A percentile compares a stretch with the other conserved stretches of the same genome.
Conservation (phyloP, 768 basidiomycete genomes). For the Termitomyces sp. region DNA sequence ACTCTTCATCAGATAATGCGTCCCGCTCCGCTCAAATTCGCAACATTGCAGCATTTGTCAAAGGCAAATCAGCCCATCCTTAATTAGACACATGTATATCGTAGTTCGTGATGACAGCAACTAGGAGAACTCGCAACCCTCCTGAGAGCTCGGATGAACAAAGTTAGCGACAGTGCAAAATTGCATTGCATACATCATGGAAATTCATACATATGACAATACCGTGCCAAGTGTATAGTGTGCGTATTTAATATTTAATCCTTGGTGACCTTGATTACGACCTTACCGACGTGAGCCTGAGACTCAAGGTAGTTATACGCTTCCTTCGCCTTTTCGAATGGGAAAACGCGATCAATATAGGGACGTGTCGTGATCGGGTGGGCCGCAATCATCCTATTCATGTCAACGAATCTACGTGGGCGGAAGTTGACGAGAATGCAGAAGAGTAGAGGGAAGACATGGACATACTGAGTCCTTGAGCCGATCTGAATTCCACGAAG, state of each 20-base stretch:
- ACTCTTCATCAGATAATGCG: background rate
- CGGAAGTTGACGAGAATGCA: background rate
- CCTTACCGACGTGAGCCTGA: slow-evolving; percentile 57
- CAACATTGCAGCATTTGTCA: too few species aligned
- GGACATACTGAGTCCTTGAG: slow-evolving; percentile 48
- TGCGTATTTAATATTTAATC: slow-evolving; percentile 3
- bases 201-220: background rate
- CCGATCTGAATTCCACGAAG: slow-evolving; percentile 53
- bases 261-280: slow-evolving; percentile 41
- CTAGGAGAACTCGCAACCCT: background rate
- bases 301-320: slow-evolving; percentile 50
- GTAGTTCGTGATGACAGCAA: background rate
- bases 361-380: slow-evolving; percentile 38
- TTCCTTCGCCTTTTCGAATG: slow-evolving; percentile 44
- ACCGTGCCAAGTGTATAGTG: background rate
- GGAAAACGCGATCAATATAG: slow-evolving; percentile 52
- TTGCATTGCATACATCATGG: background rate
- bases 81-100: too few species aligned
- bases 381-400: slow-evolving; percentile 43
- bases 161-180: background rate
- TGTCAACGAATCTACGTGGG: slow-evolving; percentile 39
- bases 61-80: background rate
- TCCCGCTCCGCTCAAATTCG: background rate
- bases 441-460: background rate
- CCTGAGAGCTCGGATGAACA: too few species aligned